A percentile compares a stretch with the other conserved stretches of the same genome.
phyloP scores from a whole-genome alignment of 768 basidiomycete species.

The Leccinum disarticulatum region DNA sequence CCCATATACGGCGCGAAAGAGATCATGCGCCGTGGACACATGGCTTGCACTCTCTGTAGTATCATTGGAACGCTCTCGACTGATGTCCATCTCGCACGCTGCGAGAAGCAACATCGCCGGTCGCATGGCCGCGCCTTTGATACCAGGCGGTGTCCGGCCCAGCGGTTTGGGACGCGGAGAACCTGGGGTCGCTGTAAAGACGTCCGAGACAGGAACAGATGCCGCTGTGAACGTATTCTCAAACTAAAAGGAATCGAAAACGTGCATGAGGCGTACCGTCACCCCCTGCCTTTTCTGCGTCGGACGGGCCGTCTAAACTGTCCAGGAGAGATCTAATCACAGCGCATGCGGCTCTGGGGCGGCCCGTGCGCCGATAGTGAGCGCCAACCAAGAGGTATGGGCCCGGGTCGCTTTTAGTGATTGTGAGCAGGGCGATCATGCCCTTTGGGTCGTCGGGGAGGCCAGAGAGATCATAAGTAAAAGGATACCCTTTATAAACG shows the following conservation, averaged over 20 bases:
- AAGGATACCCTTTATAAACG: constrained; percentile 28
- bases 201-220: constrained; percentile 9
- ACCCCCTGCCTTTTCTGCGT: constrained; percentile 19
- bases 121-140: constrained; percentile 20
- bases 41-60: constrained; percentile 23
- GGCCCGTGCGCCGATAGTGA: constrained; percentile 35
- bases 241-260: constrained; percentile 13
- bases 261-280: constrained; percentile 27
- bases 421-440: constrained; percentile 25
- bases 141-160: constrained; percentile 11
- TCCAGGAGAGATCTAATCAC: constrained; percentile 29
- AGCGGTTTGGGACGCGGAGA: constrained; percentile 10
- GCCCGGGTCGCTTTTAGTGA: constrained; percentile 33
- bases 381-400: constrained; percentile 32
- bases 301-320: constrained; percentile 6
- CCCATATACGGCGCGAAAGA: constrained; percentile 34
- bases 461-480: constrained; percentile 27
- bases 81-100: constrained; percentile 35
- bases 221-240: constrained; percentile 15
- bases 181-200: constrained; percentile 5
- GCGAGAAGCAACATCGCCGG: constrained; percentile 32
- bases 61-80: constrained; percentile 24
- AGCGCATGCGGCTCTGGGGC: constrained; percentile 29
- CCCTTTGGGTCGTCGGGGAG: constrained; percentile 33
- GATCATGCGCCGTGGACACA: constrained; percentile 24